A percentile compares a stretch with the other conserved stretches of the same genome.
Evolutionary conservation across 2,329 filamentous ascomycete genomes (phyloP).

Genomic region (Colletotrichum horii): DNA sequence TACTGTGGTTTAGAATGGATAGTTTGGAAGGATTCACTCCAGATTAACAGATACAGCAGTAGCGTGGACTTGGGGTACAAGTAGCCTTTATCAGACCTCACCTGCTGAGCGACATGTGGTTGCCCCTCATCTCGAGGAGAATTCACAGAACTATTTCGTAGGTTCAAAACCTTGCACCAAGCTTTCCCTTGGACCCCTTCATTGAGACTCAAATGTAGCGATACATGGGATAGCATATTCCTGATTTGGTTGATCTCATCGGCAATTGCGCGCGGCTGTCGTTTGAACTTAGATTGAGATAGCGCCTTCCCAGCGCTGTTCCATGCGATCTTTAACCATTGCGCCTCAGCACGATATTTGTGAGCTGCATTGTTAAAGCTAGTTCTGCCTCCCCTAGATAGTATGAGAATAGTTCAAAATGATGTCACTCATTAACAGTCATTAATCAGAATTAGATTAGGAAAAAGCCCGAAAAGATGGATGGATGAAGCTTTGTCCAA

Average conservation of each 20-base stretch:
- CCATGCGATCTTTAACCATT: not conserved
- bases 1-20: not conserved
- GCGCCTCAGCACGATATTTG: not conserved
- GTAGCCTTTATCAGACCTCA: not conserved
- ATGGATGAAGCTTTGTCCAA: not conserved
- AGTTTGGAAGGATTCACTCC: not conserved
- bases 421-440: not conserved
- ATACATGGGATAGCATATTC: not conserved
- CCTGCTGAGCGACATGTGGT: not conserved
- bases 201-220: not conserved
- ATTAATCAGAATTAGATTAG: not conserved
- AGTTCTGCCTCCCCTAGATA: fast-evolving
- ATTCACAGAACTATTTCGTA: not conserved
- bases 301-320: not conserved
- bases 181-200: not conserved
- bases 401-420: not conserved
- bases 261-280: not conserved
- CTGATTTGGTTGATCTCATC: not conserved
- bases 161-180: not conserved
- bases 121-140: not conserved
- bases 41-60: not conserved
- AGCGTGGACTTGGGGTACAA: fast-evolving
- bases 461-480: not conserved
- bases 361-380: not conserved
- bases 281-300: not conserved